Evolutionary conservation across 495 filamentous ascomycete genomes (phyloP), one percentile per base, ranked within the genome.

Genomic region (Talaromyces proteolyticus): DNA sequence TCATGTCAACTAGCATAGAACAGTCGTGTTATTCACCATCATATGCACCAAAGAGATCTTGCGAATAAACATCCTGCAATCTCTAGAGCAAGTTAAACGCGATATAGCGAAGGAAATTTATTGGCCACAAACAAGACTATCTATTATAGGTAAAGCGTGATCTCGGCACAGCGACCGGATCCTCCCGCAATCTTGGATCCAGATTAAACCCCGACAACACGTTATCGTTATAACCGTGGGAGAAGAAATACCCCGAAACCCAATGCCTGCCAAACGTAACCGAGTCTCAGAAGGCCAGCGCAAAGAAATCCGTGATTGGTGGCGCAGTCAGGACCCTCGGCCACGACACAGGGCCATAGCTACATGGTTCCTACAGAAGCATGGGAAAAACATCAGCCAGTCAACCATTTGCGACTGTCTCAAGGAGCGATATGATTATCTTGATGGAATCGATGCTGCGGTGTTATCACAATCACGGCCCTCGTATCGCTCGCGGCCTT

Each of bases 361-460:
- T 8, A 34, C 29, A 14, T 34, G 29, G 29, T 34, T 34, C 14
- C 4, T 34, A 2, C 29, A 34, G 4, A 8, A 14, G 29, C 14
- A 34, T 34, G 29, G 29, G 14, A 34, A 34, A 14, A 34, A 34
- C 14, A 14, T 34, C 29, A 34, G 29, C 29, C 29, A 34, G 29
- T 34, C 29, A 34, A 34, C 8, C 29, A 34, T 34, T 10, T 34
- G 29, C 29, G 29, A 34, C 29, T 34, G 29, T 4, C 29, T 34
- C 29, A 34, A 4, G 1, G 8, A 8, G 29, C 29, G 19, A 29
- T 56, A 45, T 25, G 44, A 44, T 1, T 38, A 56, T 45, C 50
- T 56, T 12, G 54, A 56, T 40, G 12, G 7, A 1, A 14, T 34
- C 8, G 29, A 34, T 34, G 29, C 29, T 8, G 8, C 29, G 29